Conservation (phyloP, 129 eudicot genomes). For the Scalesia atractyloides region DNA sequence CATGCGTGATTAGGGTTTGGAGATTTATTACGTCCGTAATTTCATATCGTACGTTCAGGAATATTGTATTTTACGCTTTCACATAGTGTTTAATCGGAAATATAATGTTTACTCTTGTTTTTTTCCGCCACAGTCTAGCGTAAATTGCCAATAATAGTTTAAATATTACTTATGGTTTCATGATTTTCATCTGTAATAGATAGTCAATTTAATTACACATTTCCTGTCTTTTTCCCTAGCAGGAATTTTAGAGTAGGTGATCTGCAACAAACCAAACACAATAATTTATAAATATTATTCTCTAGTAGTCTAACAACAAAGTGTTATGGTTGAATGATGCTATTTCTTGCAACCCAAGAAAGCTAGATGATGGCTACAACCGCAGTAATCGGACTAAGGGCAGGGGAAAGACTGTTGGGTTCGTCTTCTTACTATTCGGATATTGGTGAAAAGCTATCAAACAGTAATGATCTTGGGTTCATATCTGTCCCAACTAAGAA, state of each 20-base stretch:
- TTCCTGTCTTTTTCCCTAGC: conserved; percentile 15
- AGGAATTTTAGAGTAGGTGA: conserved; percentile 5
- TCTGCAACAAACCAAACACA: conserved; percentile 12
- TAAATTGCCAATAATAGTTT: neutral
- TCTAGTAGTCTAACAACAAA: neutral
- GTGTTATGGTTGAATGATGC: conserved; percentile 29
- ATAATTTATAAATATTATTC: neutral
- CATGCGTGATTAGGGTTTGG: no score
- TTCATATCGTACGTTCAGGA: no score
- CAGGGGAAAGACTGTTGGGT: conserved; percentile 76
- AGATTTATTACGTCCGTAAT: no score
- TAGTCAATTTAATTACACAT: neutral
- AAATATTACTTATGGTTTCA: neutral
- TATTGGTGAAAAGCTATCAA: conserved; percentile 56
- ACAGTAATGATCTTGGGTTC: conserved; percentile 39
- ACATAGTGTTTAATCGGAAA: conserved; percentile 9
- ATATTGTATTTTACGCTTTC: no score
- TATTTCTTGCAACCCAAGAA: conserved; percentile 19
- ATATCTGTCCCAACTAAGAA: conserved; percentile 43
- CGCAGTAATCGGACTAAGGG: conserved; percentile 79
- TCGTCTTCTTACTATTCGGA: conserved; percentile 76
- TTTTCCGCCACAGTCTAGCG: neutral
- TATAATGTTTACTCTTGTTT: conserved; percentile 6
- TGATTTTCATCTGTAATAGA: neutral
- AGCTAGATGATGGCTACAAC: conserved; percentile 73